Evolutionary conservation across 2,329 filamentous ascomycete species (phyloP), one percentile per base, ranked within the genome.

Genomic region (Botrytis pseudocinerea): DNA sequence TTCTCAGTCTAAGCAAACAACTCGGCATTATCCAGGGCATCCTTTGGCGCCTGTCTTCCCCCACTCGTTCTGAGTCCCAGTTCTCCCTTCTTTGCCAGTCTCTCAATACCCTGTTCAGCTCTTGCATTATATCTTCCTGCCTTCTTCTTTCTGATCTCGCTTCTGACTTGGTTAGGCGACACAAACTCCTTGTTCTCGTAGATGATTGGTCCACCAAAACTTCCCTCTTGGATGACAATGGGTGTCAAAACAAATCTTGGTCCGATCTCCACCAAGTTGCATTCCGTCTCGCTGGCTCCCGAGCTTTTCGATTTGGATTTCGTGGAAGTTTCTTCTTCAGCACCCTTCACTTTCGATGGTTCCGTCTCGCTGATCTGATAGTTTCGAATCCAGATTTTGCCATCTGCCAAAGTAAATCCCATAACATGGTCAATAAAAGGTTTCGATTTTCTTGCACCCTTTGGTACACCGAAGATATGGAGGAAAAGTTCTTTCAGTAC

Each of bases 171-270:
- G 88, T 99, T 99, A 16, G 96, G 96, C 77, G 92, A 96, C 71
- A 99, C 93, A 79, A 97, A 99, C 82, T 97, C 92, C 87, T 94
- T 96, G 85, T 98, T 98, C 86, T 98, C 94, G 84, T 97, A 99
- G 80, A 99, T 97, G 76, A 98, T 94, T 4, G 96, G 95, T 0
- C 96, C 96, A 71, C 95, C 95, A 78, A 99, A 98, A 75, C 93
- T 95, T 61, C 94, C 94, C 82, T 99, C 96, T 78, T 97, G 90
- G 77, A 98, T 97, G 73, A 98, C 91, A 77, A 98, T 98, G 0
- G 96, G 95, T 40, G 94, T 98, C 69, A 98, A 85, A 44, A 98
- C 94, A 78, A 98, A 95, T 63, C 96, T 89, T 0, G 96, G 96
- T 0, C 96, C 96, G 75, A 99, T 97, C 83, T 99, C 96, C 2